Evolutionary conservation across 768 basidiomycete genomes (phyloP).

Genomic region (Lactifluus hygrophoroides): DNA sequence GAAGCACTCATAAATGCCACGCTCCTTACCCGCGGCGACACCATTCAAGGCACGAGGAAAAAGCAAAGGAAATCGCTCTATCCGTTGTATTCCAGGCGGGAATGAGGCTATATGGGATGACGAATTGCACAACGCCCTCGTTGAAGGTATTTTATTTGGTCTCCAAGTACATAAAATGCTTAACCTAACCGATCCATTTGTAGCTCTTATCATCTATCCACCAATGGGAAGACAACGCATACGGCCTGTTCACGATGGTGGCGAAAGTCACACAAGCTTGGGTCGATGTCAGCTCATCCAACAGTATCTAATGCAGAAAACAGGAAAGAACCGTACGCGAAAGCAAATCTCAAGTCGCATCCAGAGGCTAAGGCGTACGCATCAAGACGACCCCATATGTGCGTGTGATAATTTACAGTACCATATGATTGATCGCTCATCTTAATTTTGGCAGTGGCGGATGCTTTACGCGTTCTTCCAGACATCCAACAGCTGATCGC

Average conservation of each 20-base stretch:
- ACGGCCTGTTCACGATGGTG: slow-evolving; percentile 6
- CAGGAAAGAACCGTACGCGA: slow-evolving; percentile 31
- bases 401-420: slow-evolving; percentile 15
- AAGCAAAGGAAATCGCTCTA: slow-evolving; percentile 19
- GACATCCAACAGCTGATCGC: background rate
- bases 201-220: slow-evolving; percentile 19
- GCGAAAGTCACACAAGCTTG: slow-evolving; percentile 16
- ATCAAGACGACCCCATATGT: slow-evolving; percentile 29
- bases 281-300: slow-evolving; percentile 35
- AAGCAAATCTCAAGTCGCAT: slow-evolving; percentile 36
- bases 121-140: slow-evolving; percentile 17
- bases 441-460: slow-evolving; percentile 4
- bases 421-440: background rate
- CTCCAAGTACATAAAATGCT: background rate
- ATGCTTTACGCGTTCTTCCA: slow-evolving; percentile 7
- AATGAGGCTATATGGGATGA: slow-evolving; percentile 21
- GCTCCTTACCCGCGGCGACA: slow-evolving; percentile 7
- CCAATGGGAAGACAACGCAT: slow-evolving; percentile 20
- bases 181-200: background rate
- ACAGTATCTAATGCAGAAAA: slow-evolving; percentile 32
- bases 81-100: slow-evolving; percentile 18
- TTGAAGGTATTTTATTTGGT: slow-evolving; percentile 17
- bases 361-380: slow-evolving; percentile 31
- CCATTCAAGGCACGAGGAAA: slow-evolving; percentile 8
- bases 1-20: slow-evolving; percentile 8